A percentile compares a stretch with the other conserved stretches of the same genome.
Conservation (phyloP, 2,329 filamentous ascomycete species). For the Graphilbum fragrans region DNA sequence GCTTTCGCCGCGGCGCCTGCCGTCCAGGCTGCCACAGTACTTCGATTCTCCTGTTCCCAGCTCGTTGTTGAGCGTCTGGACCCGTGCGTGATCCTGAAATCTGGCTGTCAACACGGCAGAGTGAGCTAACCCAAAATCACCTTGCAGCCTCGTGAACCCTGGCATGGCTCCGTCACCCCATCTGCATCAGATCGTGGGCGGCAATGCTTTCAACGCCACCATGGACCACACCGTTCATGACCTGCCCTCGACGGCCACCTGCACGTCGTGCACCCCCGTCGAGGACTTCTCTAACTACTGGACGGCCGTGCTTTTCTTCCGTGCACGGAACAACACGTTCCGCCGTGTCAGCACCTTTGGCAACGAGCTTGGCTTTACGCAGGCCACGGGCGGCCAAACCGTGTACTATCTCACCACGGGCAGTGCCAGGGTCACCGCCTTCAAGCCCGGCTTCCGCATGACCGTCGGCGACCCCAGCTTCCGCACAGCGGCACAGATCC, state of each 20-base stretch:
- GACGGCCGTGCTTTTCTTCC: constrained; percentile 15
- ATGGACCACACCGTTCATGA: constrained; percentile 18
- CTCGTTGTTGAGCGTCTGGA: constrained; percentile 7
- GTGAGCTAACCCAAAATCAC: background rate
- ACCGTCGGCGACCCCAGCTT: constrained; percentile 25
- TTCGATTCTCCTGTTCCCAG: constrained; percentile 9
- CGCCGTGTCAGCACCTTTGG: constrained; percentile 11
- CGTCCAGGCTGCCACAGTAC: background rate
- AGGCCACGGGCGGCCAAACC: constrained; percentile 18
- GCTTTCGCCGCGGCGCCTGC: background rate
- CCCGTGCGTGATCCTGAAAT: constrained; percentile 1
- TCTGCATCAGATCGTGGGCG: constrained; percentile 8
- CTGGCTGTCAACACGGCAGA: background rate
- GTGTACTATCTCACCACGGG: constrained; percentile 21
- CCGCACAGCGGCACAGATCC: constrained; percentile 18
- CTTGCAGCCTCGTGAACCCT: constrained; percentile 6
- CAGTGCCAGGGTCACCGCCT: constrained; percentile 24
- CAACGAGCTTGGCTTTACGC: constrained; percentile 18
- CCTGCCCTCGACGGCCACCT: constrained; percentile 13
- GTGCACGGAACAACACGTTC: constrained; percentile 13
- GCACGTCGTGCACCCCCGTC: constrained; percentile 18
- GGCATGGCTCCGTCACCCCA: constrained; percentile 4
- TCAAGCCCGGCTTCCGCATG: constrained; percentile 32
- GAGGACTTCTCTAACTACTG: constrained; percentile 21
- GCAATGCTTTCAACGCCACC: constrained; percentile 12